Conservation (phyloP, 2,329 filamentous ascomycete genomes). For the Fusarium sp. region DNA sequence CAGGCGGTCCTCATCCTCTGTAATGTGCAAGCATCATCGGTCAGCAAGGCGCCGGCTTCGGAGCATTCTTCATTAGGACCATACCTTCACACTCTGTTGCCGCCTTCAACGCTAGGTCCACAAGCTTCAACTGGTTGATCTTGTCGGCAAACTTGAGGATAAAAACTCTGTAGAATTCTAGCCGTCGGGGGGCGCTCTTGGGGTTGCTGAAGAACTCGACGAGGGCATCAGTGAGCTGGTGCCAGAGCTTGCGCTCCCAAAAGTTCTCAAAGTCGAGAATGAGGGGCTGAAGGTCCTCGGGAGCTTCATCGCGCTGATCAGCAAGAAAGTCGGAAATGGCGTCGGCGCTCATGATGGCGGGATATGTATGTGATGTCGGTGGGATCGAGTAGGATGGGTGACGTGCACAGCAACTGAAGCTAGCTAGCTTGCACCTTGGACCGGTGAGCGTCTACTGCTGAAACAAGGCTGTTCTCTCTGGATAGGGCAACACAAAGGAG, state of each 20-base stretch:
- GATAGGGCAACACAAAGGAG: neutral
- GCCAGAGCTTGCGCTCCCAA: constrained; percentile 99
- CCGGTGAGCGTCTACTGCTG: constrained; percentile 17
- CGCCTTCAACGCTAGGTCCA: constrained; percentile 89
- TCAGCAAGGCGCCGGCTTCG: constrained; percentile 32
- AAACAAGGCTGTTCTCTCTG: neutral
- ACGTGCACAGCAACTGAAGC: constrained; percentile 43
- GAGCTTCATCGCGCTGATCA: constrained; percentile 89
- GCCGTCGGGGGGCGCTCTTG: constrained; percentile 85
- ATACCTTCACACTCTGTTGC: constrained; percentile 86
- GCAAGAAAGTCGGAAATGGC: constrained; percentile 92
- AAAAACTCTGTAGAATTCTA: constrained; percentile 94
- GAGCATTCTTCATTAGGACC: constrained; percentile 29
- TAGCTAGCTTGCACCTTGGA: constrained; percentile 45
- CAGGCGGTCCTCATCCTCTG: constrained; percentile 90
- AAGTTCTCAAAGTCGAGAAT: constrained; percentile 95
- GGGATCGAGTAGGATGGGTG: constrained; percentile 27
- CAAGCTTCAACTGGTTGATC: constrained; percentile 99
- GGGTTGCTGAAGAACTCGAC: constrained; percentile 89
- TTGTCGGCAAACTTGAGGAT: constrained; percentile 97
- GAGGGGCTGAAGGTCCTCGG: constrained; percentile 88
- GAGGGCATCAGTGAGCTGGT: constrained; percentile 93
- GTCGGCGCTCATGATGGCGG: constrained; percentile 80
- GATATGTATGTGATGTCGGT: constrained; percentile 33
- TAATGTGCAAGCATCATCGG: constrained; percentile 12